Base-by-base conservation (phyloP, 805 yeast genomes). In the Hanseniaspora taiwanica region DNA sequence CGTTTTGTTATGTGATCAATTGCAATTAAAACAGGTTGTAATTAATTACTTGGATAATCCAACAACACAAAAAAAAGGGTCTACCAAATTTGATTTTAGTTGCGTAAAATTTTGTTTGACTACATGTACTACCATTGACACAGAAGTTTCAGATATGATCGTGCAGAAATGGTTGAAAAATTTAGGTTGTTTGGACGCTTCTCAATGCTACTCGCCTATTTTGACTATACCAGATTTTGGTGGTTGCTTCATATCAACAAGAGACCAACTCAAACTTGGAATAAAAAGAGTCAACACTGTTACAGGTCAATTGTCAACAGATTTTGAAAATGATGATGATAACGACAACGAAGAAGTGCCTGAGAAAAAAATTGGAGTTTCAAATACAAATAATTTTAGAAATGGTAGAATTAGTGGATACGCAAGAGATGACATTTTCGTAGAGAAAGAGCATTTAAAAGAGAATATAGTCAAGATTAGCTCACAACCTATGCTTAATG, bases 1-100 rank as follows among this genome's bases (percentile, higher is more conserved):
- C 2, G 69, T 87, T 17, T 53, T 89, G 23, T 64, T 91, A 35
- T 81, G 93, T 2, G 97, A 91, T 55, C 87, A 87, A 52, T 66
- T 91, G 36, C 87, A 89, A 13, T 63, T 91, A 48, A 91, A 91
- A 54, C 78, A 86, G 40, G 96, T 86, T 14, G 86, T 86, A 1
- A 87, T 83, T 52, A 91, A 91, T 58, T 91, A 91, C 58, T 94
- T 91, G 55, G 79, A 83, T 12, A 77, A 81, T 41, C 98, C 99
- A 0, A 78, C 78, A 48, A 83, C 96, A 1, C 68, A 94, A 36
- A 87, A 69, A 54, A 80, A 81, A 32, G 82, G 79, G 48, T 74
- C 79, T 36, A 75, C 74, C 44, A 73, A 75, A 39, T 85, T 84
- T 2, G 86, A 87, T 53, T 68, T 91, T 27, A 74, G 87, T 0